Evolutionary conservation across 192 early-diverging fungal species (phyloP), one percentile per base, ranked within the genome.

Genomic region (Entrophospora sp.): DNA sequence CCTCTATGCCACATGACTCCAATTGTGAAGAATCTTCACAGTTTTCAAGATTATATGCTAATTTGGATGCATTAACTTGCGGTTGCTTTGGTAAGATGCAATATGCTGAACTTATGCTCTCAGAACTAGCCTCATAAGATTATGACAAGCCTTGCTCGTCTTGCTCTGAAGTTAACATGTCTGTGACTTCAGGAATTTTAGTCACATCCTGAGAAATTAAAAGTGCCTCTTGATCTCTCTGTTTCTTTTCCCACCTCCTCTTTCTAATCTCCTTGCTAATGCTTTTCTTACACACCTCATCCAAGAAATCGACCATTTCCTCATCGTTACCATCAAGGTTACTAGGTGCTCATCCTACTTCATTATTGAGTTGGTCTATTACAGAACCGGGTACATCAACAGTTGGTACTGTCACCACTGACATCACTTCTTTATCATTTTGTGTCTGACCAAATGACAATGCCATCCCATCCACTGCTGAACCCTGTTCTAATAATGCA

Each of bases 21-120:
- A n/a, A 46, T 46, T 46, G 4, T 46, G 44, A 46, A 46, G n/a
- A 22, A 16, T 46, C 1, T 22, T 25, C 18, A 46, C 22, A n/a
- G 44, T 46, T 46, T 46, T 18, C 44, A 22, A 46, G 44, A 31
- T 53, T 12, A 53, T 28, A 1, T 53, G 55, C 1, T 57, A 57
- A 57, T 6, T 57, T 57, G 55, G 55, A 36, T 57, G 35, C 16
- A 57, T 57, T 37, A 57, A 57, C 55, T 57, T 18, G 7, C 9
- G 55, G 27, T 57, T 27, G 55, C 55, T 36, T 36, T 18, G 20
- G n/a, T 42, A 42, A 42, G 10, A 42, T 12, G 40, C 40, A 42
- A 42, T 9, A 42, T 42, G 40, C 40, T 42, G 10, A 42, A 16
- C 40, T 42, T 42, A 42, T 42, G 4, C 10, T 40, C 38, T 40